Evolutionary conservation across 805 yeast species (phyloP), one percentile per base, ranked within the genome.

Genomic region (Vanderwaltozyma verrucispora): DNA sequence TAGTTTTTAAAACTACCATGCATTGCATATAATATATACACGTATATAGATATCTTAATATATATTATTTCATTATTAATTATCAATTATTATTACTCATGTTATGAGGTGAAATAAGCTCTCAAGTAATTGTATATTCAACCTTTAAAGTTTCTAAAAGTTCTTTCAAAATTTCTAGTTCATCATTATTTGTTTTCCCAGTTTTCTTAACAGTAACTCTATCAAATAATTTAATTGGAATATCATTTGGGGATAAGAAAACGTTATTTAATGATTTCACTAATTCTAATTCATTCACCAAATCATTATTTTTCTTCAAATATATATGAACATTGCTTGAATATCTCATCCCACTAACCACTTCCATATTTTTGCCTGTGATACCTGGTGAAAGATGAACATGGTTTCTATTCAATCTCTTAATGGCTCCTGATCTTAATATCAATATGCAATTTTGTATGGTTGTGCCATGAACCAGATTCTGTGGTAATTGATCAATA

Each of bases 391-490:
- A 84, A 54, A 89, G 68, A 60, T 92, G 98, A 14, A 92, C 75
- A 56, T 92, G 97, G 46, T 80, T 80, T 49, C 98, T 64, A 24
- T 57, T 61, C 95, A 87, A 84, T 42, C 60, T 66, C 13, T 69
- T 68, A 18, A 92, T 60, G 0, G 85, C 87, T 0, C 75, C 75
- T 4, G 67, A 47, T 19, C 60, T 36, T n/a, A 69, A 38, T 4
- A 83, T 83, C 16, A 53, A 39, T 1, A 60, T 50, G 46, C 81
- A 61, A 21, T 71, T 74, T 3, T 56, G 53, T 5, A 41, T 38
- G 41, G 67, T 75, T 0, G 97, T 89, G 4, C 97, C 97, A 56
- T 92, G 98, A 15, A 85, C 76, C 3, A 86, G 69, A 2, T 57
- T 53, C 0, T 45, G 28, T 0, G 83, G 92, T 33, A 75, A 63